Evolutionary conservation across 1,284 basidiomycete species (phyloP).

Genomic region (Trametes hirsuta): DNA sequence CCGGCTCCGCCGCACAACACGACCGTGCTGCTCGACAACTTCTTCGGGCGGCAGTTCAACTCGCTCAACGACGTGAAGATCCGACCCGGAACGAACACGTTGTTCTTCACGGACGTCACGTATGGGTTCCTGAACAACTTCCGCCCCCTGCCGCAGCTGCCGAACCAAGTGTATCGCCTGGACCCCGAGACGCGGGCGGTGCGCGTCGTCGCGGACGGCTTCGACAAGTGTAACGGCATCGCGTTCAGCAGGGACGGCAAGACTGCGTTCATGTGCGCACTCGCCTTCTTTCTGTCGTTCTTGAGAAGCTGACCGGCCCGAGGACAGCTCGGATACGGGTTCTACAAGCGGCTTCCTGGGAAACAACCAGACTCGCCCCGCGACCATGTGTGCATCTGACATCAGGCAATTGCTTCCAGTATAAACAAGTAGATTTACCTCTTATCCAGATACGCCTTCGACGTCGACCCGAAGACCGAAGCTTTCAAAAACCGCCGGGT

Average conservation of each 20-base stretch:
- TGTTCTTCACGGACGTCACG: slow-evolving; percentile 76
- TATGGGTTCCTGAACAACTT: slow-evolving; percentile 67
- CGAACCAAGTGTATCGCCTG: slow-evolving; percentile 76
- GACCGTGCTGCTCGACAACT: slow-evolving; percentile 40
- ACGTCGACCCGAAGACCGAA: slow-evolving; percentile 63
- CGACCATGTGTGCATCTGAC: slow-evolving; percentile 64
- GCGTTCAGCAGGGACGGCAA: slow-evolving; percentile 70
- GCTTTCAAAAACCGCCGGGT: slow-evolving; percentile 65
- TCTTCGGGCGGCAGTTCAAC: slow-evolving; percentile 79
- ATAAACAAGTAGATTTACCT: not conserved
- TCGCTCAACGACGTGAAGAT: slow-evolving; percentile 81
- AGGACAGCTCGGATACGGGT: slow-evolving; percentile 57
- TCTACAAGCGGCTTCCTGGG: slow-evolving; percentile 50
- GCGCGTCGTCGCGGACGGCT: slow-evolving; percentile 71
- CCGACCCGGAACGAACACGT: slow-evolving; percentile 60
- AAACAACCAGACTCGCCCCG: slow-evolving; percentile 63
- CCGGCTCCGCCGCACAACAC: slow-evolving; percentile 54
- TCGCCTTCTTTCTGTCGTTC: not conserved
- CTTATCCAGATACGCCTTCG: slow-evolving; percentile 64
- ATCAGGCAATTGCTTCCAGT: not conserved
- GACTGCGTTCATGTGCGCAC: slow-evolving; percentile 64
- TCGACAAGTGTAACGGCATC: slow-evolving; percentile 66
- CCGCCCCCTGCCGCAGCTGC: slow-evolving; percentile 64
- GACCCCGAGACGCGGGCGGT: slow-evolving; percentile 66
- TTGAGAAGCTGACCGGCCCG: not conserved